Evolutionary conservation across 2,329 filamentous ascomycete species (phyloP).

Genomic region (Zasmidium cellare): DNA sequence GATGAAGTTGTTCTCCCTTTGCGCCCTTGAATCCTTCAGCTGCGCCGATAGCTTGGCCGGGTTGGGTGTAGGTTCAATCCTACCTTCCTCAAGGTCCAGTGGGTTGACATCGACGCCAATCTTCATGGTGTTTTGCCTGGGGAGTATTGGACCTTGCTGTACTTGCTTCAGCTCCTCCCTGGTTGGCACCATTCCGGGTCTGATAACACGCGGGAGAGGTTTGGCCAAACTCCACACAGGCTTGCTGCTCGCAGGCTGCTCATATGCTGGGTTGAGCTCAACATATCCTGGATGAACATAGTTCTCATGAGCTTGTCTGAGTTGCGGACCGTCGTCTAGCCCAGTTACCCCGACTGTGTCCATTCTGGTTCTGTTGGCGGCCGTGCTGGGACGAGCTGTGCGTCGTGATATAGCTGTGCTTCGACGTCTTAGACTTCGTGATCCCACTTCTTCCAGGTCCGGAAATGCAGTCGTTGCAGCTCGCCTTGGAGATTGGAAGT

Average conservation of each 20-base stretch:
- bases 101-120: constrained; percentile 42
- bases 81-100: constrained; percentile 45
- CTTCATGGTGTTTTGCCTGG: constrained; percentile 25
- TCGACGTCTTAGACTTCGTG: constrained; percentile 14
- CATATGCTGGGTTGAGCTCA: constrained; percentile 56
- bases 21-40: constrained; percentile 46
- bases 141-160: constrained; percentile 21
- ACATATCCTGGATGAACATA: constrained; percentile 55
- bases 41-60: constrained; percentile 45
- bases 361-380: constrained; percentile 15
- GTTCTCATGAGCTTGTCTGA: constrained; percentile 24
- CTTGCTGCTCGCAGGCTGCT: constrained; percentile 49
- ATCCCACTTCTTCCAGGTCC: constrained; percentile 4
- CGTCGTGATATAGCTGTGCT: constrained; percentile 16
- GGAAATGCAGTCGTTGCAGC: constrained; percentile 9
- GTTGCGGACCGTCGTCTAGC: constrained; percentile 18
- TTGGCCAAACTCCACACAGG: constrained; percentile 58
- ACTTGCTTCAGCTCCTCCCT: constrained; percentile 35
- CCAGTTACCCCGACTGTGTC: constrained; percentile 21
- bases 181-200: constrained; percentile 55
- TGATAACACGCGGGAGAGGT: constrained; percentile 55
- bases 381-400: constrained; percentile 15
- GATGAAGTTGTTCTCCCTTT: constrained; percentile 34
- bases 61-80: constrained; percentile 39
- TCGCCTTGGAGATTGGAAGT: constrained; percentile 10